These are phyloP conservation scores for Gigaspora rosea DNA, from an alignment of 192 early-diverging fungal species.

Conservation along the genomic window DNA sequence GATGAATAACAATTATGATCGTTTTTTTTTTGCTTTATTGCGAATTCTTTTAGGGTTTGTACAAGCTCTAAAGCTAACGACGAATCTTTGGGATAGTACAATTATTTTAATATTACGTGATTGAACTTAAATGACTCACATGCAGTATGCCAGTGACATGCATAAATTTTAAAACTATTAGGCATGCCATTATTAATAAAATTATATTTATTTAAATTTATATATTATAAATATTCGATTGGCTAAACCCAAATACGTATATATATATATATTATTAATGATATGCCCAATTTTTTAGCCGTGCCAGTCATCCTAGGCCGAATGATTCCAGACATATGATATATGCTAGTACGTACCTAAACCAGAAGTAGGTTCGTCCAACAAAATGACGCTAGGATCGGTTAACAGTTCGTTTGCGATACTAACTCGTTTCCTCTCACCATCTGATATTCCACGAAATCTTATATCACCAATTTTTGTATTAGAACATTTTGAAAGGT, in stretches of 20 bases:
- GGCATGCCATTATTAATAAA: no score
- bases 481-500: slow-evolving; percentile 64
- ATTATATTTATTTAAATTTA: no score
- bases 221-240: no score
- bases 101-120: neutral
- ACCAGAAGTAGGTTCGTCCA: slow-evolving; percentile 76
- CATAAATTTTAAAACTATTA: no score
- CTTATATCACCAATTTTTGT: slow-evolving; percentile 66
- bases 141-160: no score
- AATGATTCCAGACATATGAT: no score
- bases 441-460: slow-evolving; percentile 73
- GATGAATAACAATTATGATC: slow-evolving; percentile 88
- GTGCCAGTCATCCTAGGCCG: no score
- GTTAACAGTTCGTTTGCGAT: slow-evolving; percentile 77
- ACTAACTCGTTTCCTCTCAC: slow-evolving; percentile 72
- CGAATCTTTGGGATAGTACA: neutral
- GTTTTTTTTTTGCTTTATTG: slow-evolving; percentile 46
- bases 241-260: no score
- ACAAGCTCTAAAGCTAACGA: slow-evolving; percentile 10
- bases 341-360: slow-evolving; percentile 32
- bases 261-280: no score
- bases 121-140: slow-evolving; percentile 37
- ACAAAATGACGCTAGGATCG: slow-evolving; percentile 65
- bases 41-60: slow-evolving; percentile 20
- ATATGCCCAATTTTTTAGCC: no score